Evolutionary conservation across 495 filamentous ascomycete species (phyloP), one percentile per base, ranked within the genome.

Genomic region (Lophium mytilinum): DNA sequence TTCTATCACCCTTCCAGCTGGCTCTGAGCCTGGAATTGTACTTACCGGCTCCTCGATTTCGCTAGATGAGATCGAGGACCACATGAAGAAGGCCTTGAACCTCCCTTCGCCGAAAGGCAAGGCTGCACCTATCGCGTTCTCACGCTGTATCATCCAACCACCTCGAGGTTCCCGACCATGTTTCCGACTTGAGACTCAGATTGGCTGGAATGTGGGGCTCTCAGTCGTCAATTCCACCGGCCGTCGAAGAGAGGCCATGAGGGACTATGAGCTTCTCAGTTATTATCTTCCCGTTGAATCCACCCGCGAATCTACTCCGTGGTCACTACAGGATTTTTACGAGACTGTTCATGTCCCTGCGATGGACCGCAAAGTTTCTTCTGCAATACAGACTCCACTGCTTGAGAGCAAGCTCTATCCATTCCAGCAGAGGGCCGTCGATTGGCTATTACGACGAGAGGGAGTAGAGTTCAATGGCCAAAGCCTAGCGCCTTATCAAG

Each of bases 391-490:
- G 60, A 71, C 72, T 40, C 64, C 64, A 14, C 45, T 72, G 9
- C 61, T 81, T 5, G 66, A 74, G 12, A 83, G 75, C 56, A 64
- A 77, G 30, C 72, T 90, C 4, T 86, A 84, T 63, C 83, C 86
- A 0, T 91, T 89, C 60, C 87, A 91, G 64, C 76, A 78, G 56
- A 75, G 87, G 59, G 78, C 87, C n/a, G 77, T 90, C 4, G 69
- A 76, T 43, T 91, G 87, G 86, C 71, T 91, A 57, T 58, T 90
- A 34, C 58, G 66, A 50, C 75, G 80, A 62, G 87, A 90, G 63
- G 75, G 79, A 8, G 67, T 77, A 58, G 62, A 70, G 9, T 64
- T 76, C 14, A 36, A 46, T 8, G 42, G 58, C 68, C 11, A 46
- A 14, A 21, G 21, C 14, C 15, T 17, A 18, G 34, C 47, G 18